Conservation (phyloP, 305 asterid genomes). For the Ilex paraguariensis region DNA sequence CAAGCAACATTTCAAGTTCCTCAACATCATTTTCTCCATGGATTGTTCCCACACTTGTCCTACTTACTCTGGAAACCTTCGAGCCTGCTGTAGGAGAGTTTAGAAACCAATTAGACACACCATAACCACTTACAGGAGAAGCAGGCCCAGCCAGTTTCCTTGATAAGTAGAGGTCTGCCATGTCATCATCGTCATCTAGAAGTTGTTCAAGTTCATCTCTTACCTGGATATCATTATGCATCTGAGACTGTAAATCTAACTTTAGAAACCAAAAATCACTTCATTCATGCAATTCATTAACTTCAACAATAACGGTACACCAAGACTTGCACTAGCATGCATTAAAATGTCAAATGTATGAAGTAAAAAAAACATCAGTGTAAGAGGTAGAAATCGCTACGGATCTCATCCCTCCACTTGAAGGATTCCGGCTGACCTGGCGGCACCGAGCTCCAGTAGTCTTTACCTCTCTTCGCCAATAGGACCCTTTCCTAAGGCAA, state of each 20-base stretch:
- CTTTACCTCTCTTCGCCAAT: too few species aligned
- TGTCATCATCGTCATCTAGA: conserved; percentile 83
- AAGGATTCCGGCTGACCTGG: too few species aligned
- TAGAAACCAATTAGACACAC: conserved; percentile 41
- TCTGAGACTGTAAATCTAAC: conserved; percentile 1
- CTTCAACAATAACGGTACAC: background rate
- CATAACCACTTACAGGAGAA: conserved; percentile 31
- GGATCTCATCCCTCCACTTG: too few species aligned
- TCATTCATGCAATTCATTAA: too few species aligned
- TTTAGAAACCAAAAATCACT: too few species aligned
- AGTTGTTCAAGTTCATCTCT: conserved; percentile 92
- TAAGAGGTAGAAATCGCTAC: too few species aligned
- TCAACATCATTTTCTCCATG: conserved; percentile 66
- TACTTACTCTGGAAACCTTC: conserved; percentile 49
- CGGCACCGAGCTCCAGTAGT: too few species aligned
- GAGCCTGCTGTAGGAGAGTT: conserved; percentile 43
- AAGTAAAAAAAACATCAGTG: too few species aligned
- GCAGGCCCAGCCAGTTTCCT: conserved; percentile 45
- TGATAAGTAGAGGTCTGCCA: conserved; percentile 84
- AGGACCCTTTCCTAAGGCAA: too few species aligned
- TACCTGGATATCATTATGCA: conserved; percentile 36
- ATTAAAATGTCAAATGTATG: too few species aligned
- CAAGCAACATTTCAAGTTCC: conserved; percentile 93
- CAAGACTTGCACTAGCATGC: background rate
- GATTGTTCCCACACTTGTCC: conserved; percentile 36